These are phyloP conservation scores for Colletotrichum sp. DNA, from an alignment of 2,329 filamentous ascomycete species.

Conservation along the genomic window DNA sequence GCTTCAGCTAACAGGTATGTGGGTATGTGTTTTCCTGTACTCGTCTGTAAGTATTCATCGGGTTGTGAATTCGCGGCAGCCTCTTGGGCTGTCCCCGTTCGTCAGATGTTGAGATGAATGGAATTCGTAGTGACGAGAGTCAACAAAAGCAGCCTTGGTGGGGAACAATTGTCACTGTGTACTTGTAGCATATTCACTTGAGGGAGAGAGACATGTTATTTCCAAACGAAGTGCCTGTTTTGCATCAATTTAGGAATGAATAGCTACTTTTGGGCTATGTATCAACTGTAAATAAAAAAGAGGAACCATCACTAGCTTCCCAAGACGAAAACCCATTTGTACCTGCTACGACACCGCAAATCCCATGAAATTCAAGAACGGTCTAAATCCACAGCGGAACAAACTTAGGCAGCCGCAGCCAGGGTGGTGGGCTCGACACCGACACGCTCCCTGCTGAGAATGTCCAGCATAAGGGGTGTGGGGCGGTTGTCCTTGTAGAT, in stretches of 20 bases:
- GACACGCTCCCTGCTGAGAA: slow-evolving; percentile 92
- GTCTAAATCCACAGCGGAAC: background rate
- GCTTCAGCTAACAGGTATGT: background rate
- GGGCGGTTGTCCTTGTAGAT: slow-evolving; percentile 87
- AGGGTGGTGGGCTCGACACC: slow-evolving; percentile 77
- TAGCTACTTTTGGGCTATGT: background rate
- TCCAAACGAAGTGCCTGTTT: background rate
- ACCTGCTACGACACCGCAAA: background rate
- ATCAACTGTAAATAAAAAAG: slow-evolving; percentile 8
- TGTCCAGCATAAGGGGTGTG: slow-evolving; percentile 85
- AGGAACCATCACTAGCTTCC: background rate
- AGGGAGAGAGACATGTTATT: background rate
- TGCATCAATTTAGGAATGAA: slow-evolving; percentile 1
- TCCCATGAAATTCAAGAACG: background rate
- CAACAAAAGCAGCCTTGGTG: background rate
- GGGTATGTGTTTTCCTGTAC: background rate
- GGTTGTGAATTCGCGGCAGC: background rate
- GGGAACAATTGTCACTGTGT: background rate
- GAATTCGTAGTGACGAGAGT: background rate
- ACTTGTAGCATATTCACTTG: background rate
- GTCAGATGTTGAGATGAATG: background rate
- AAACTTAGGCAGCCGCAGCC: slow-evolving; percentile 49
- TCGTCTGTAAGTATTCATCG: background rate
- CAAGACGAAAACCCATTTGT: background rate
- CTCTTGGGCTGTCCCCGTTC: background rate